These are phyloP conservation scores for Sarocladium strictum DNA, from an alignment of 2,329 filamentous ascomycete genomes.

Conservation along the genomic window DNA sequence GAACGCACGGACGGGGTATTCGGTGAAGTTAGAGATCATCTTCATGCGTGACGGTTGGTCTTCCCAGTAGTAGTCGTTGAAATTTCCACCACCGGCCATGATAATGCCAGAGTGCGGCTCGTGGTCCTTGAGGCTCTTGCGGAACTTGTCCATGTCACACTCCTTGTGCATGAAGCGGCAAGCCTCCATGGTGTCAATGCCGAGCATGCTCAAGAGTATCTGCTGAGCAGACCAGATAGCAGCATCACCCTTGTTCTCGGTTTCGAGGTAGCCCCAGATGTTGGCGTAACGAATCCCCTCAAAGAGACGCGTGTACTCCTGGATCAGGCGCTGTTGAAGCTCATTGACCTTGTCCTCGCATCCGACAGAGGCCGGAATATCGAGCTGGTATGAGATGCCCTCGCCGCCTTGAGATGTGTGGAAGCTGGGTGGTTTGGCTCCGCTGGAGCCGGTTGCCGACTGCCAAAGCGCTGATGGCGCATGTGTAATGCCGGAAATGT, in stretches of 20 bases:
- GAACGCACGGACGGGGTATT: slow-evolving; percentile 19
- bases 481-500: slow-evolving; percentile 3
- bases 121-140: slow-evolving; percentile 17
- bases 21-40: slow-evolving; percentile 19
- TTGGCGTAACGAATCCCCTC: slow-evolving; percentile 20
- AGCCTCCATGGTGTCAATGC: slow-evolving; percentile 22
- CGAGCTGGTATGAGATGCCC: slow-evolving; percentile 20
- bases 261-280: slow-evolving; percentile 23
- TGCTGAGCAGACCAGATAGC: slow-evolving; percentile 23
- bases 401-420: slow-evolving; percentile 2
- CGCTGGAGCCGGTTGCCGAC: neutral
- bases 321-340: slow-evolving; percentile 20
- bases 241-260: slow-evolving; percentile 22
- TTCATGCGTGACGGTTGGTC: slow-evolving; percentile 23
- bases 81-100: slow-evolving; percentile 22
- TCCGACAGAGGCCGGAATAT: slow-evolving; percentile 14
- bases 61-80: slow-evolving; percentile 23
- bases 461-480: slow-evolving; percentile 7
- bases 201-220: slow-evolving; percentile 19
- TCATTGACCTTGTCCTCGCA: slow-evolving; percentile 21
- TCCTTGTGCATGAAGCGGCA: slow-evolving; percentile 20
- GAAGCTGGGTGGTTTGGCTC: neutral
- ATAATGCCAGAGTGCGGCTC: slow-evolving; percentile 21
- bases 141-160: slow-evolving; percentile 19
- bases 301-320: slow-evolving; percentile 19